Conservation (phyloP, 2,329 filamentous ascomycete species). For the Aspergillus sp. region DNA sequence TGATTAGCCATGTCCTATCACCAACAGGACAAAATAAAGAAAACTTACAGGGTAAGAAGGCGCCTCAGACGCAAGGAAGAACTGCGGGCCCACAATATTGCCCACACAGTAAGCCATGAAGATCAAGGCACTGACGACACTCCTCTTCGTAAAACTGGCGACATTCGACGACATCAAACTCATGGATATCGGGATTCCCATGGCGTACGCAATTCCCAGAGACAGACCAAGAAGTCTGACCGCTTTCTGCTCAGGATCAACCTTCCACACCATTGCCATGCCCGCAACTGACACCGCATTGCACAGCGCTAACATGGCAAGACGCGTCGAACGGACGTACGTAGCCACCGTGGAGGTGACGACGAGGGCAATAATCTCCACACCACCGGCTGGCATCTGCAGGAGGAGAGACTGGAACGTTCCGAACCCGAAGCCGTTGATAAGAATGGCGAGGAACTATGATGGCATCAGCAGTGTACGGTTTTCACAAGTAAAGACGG, state of each 20-base stretch:
- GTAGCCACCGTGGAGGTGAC: conserved; percentile 30
- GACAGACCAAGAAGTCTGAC: conserved; percentile 32
- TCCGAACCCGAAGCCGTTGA: conserved; percentile 41
- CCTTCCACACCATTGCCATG: conserved; percentile 34
- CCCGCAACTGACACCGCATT: conserved; percentile 30
- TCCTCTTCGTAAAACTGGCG: conserved; percentile 38
- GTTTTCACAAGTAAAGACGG: too few relatives aligned
- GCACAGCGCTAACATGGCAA: conserved; percentile 36
- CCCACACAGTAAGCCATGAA: conserved; percentile 47
- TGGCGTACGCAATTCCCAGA: conserved; percentile 33
- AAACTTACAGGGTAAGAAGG: conserved; percentile 32
- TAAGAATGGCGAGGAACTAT: conserved; percentile 36
- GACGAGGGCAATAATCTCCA: conserved; percentile 34
- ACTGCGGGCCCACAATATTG: conserved; percentile 36
- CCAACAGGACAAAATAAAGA: too few relatives aligned
- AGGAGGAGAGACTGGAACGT: conserved; percentile 36
- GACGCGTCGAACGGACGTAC: conserved; percentile 26
- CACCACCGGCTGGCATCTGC: conserved; percentile 36
- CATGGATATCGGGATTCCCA: conserved; percentile 35
- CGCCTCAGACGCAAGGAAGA: conserved; percentile 33
- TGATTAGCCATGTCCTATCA: too few relatives aligned
- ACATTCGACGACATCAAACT: conserved; percentile 37
- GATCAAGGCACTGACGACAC: conserved; percentile 44
- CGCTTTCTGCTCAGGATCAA: conserved; percentile 23
- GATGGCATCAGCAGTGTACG: too few relatives aligned